Evolutionary conservation across 352 stramenopile genomes (phyloP).

Genomic region (Phytophthora syringae): DNA sequence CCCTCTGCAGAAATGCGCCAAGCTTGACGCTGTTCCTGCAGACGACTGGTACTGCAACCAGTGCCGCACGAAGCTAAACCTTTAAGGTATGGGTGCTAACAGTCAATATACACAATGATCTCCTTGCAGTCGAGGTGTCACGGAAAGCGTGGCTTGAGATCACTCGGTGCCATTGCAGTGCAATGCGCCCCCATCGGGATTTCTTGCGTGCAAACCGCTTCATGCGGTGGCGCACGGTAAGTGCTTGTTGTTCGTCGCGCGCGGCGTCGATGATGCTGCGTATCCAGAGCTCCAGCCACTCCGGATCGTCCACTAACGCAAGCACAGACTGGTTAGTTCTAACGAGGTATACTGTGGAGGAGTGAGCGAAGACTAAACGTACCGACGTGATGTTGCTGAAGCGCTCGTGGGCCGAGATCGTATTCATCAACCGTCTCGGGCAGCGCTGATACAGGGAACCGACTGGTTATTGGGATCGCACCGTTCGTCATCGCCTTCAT

Average conservation of each 20-base stretch:
- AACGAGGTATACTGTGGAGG: neutral
- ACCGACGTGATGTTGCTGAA: constrained; percentile 25
- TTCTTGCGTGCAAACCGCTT: constrained; percentile 58
- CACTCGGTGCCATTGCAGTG: constrained; percentile 59
- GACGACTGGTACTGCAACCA: constrained; percentile 92
- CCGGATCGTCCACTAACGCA: constrained; percentile 30
- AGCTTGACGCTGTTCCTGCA: constrained; percentile 74
- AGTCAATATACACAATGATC: constrained; percentile 33
- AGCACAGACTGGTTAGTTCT: neutral
- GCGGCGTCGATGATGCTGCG: constrained; percentile 53
- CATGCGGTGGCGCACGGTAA: constrained; percentile 52
- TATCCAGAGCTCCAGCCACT: constrained; percentile 65
- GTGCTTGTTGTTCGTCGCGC: constrained; percentile 30
- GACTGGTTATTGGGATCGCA: constrained; percentile 90
- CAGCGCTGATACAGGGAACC: constrained; percentile 66
- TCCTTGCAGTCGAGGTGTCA: constrained; percentile 15
- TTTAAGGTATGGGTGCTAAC: constrained; percentile 32
- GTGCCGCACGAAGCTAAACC: constrained; percentile 50
- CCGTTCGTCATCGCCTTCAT: constrained; percentile 94
- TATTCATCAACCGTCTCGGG: constrained; percentile 67
- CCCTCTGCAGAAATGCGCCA: constrained; percentile 84
- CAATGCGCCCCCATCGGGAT: constrained; percentile 65
- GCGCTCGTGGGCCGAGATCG: constrained; percentile 73
- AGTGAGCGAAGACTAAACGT: constrained; percentile 16
- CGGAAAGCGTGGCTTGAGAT: constrained; percentile 33